Evolutionary conservation across 495 filamentous ascomycete genomes (phyloP).

Genomic region (Cercophora newfieldiana): DNA sequence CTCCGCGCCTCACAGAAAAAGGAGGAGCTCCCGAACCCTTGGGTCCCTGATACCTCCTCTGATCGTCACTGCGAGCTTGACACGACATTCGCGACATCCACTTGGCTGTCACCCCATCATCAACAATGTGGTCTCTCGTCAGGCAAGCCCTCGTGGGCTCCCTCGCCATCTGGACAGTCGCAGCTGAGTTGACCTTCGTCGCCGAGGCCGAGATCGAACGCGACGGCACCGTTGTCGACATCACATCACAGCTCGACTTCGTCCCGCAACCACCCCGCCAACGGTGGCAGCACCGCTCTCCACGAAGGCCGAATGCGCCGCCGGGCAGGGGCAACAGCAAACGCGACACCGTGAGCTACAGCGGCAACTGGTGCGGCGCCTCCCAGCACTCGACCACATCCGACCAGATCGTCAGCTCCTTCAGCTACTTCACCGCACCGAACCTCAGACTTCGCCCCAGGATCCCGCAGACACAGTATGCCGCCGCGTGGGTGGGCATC

Average conservation of each 20-base stretch:
- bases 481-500: slow-evolving; percentile 33
- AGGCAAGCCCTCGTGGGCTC: slow-evolving; percentile 16
- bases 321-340: neutral
- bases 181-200: slow-evolving; percentile 24
- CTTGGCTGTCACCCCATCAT: neutral
- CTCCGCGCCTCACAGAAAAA: neutral
- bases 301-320: slow-evolving; percentile 4
- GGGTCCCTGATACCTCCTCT: neutral
- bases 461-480: slow-evolving; percentile 28
- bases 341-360: slow-evolving; percentile 28
- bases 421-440: slow-evolving; percentile 29
- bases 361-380: slow-evolving; percentile 37
- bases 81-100: neutral
- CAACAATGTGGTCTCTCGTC: slow-evolving; percentile 23
- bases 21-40: neutral
- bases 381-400: slow-evolving; percentile 23
- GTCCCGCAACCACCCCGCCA: slow-evolving; percentile 19
- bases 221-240: slow-evolving; percentile 16
- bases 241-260: slow-evolving; percentile 20
- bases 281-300: slow-evolving; percentile 20
- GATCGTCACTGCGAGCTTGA: neutral
- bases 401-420: slow-evolving; percentile 26
- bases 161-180: slow-evolving; percentile 16
- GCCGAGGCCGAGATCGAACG: slow-evolving; percentile 20
- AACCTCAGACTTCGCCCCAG: slow-evolving; percentile 26